phyloP scores from a whole-genome alignment of 2,329 filamentous ascomycete species.

The Fusarium tuaranense region DNA sequence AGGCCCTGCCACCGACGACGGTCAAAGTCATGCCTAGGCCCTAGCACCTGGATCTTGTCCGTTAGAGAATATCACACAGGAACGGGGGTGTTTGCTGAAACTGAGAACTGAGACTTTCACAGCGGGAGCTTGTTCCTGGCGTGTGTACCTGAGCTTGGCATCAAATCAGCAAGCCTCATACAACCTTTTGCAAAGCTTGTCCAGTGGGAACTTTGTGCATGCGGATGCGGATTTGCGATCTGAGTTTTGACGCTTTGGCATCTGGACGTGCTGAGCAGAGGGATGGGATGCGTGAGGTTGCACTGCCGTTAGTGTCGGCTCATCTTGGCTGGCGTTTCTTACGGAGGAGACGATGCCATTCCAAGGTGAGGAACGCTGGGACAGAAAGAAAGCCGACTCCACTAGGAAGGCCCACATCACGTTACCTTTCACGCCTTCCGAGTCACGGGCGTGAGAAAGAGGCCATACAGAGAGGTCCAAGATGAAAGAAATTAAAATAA shows the following conservation, averaged over 20 bases:
- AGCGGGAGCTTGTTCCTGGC: constrained; percentile 32
- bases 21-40: constrained; percentile 25
- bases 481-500: constrained; percentile 1
- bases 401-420: constrained; percentile 31
- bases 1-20: constrained; percentile 35
- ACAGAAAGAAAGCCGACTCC: constrained; percentile 1
- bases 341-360: constrained; percentile 30
- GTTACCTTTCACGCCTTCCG: constrained; percentile 35
- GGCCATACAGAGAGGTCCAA: not conserved
- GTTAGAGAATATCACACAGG: constrained; percentile 18
- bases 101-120: constrained; percentile 30
- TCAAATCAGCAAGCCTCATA: constrained; percentile 20
- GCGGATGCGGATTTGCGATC: not conserved
- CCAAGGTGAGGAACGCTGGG: constrained; percentile 15
- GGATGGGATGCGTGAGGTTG: constrained; percentile 10
- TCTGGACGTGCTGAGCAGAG: not conserved
- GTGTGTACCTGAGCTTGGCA: constrained; percentile 37
- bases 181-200: constrained; percentile 17
- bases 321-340: constrained; percentile 31
- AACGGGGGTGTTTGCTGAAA: constrained; percentile 17
- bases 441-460: constrained; percentile 21
- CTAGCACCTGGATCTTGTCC: constrained; percentile 33
- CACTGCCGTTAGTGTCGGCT: constrained; percentile 25
- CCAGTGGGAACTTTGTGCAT: constrained; percentile 1
- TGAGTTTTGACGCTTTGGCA: constrained; percentile 18